These are phyloP conservation scores for Diphasiastrum complanatum DNA, from an alignment of 83 land plant genomes.

Conservation along the genomic window DNA sequence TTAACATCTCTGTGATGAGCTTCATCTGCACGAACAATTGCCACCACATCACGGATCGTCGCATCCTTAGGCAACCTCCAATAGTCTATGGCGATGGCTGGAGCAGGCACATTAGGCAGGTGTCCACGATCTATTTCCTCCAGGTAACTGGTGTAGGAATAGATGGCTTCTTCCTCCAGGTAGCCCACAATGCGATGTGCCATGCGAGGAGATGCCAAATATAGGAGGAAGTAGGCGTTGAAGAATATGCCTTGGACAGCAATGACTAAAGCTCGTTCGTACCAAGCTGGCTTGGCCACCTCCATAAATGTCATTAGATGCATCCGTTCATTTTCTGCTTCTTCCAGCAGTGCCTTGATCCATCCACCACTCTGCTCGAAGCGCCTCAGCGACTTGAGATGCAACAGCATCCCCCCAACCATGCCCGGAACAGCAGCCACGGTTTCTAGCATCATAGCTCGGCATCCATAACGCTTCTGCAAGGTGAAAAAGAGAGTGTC, in stretches of 20 bases:
- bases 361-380: slow-evolving; percentile 97
- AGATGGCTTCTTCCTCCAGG: slow-evolving; percentile 91
- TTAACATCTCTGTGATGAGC: slow-evolving; percentile 97
- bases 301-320: slow-evolving; percentile 98
- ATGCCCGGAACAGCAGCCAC: slow-evolving; percentile 99
- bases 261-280: slow-evolving; percentile 69
- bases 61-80: slow-evolving; percentile 76
- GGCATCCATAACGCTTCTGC: slow-evolving; percentile 86
- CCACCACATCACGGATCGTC: slow-evolving; percentile 69
- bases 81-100: slow-evolving; percentile 93
- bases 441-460: slow-evolving; percentile 97
- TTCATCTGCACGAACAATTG: slow-evolving; percentile 87
- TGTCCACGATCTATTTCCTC: slow-evolving; percentile 70
- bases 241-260: slow-evolving; percentile 88
- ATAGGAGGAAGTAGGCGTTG: slow-evolving; percentile 74
- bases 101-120: slow-evolving; percentile 77
- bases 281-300: slow-evolving; percentile 81
- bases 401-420: slow-evolving; percentile 91
- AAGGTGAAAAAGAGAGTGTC: background rate
- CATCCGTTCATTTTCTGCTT: slow-evolving; percentile 97
- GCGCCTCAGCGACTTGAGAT: slow-evolving; percentile 59
- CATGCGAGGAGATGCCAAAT: slow-evolving; percentile 71
- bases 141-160: slow-evolving; percentile 80
- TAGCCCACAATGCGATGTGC: slow-evolving; percentile 90
- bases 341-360: slow-evolving; percentile 86